Base-by-base conservation (phyloP, 1,284 basidiomycete species). In the Cryptococcus neoformans region DNA sequence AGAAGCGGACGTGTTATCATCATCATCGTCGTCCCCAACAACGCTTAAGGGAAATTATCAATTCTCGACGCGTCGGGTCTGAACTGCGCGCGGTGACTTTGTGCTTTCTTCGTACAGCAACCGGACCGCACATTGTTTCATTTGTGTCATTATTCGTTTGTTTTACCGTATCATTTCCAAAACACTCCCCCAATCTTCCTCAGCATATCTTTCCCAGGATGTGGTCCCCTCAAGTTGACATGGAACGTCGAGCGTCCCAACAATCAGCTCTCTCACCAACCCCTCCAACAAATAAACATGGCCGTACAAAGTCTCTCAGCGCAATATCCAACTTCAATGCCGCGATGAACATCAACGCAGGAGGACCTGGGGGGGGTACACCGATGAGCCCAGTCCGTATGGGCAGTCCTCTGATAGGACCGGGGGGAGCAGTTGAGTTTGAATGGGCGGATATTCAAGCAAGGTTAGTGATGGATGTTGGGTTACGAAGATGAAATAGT, bases 381-480 rank as follows among this genome's bases (percentile, higher is more conserved):
- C 42, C 53, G 11, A 49, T 52, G 52, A 51, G 49, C 17, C 49
- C 49, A 2, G 40, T 14, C 28, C 16, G 42, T n/a, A 51, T 60
- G 38, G 60, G 55, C 14, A 44, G 52, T 46, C 16, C 51, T 4
- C 16, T 51, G 28, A 28, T 47, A 16, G 57, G 55, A n/a, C 8
- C 36, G 11, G 56, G 88, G 72, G 81, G 37, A 78, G 80, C 57
- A 77, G 78, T 49, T 81, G 84, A 73, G 17, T 75, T 79, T 11
- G 87, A 91, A 66, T 93, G 90, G 90, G 85, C 87, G 51, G 80
- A 82, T 42, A 84, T 87, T 0, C 74, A 74, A 50, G 72, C 70
- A 14, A 69, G 70, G 70, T 72, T 28, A 65, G 60, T 45, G 16
- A 7, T 28, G 17, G 10, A 34, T 12, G 46, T 9, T 7, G 12